Base-by-base conservation (phyloP, 768 basidiomycete genomes). In the Suillus decipiens region DNA sequence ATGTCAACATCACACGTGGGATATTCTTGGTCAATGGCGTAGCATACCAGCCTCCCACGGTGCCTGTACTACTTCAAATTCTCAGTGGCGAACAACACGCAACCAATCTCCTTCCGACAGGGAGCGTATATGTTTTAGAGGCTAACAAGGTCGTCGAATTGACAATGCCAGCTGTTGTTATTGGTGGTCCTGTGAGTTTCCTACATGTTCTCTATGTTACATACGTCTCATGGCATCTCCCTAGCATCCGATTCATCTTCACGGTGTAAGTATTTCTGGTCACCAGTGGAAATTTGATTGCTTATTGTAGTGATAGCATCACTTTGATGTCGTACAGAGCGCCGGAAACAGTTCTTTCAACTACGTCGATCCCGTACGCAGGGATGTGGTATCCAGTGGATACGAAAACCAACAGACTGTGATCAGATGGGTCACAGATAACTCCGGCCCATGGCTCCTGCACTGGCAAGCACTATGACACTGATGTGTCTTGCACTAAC, bases 361-460 rank as follows among this genome's bases (percentile, higher is more conserved):
- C 68, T 75, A 68, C 36, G 63, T 66, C 12, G 72, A 75, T 61
- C 75, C 75, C 0, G 65, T 71, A 10, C 62, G 54, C 47, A 69
- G 74, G 22, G 74, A 75, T 43, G 58, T 59, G 5, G 61, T 62
- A 33, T 62, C 61, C 19, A 8, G 19, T 9, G 61, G 61, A 19
- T 4, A 24, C 47, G 73, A 65, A 51, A 75, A 72, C 1, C 76
- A 77, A 63, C 78, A 77, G 60, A 78, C 80, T n/a, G 80, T 80
- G 0, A 78, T 87, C 62, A 76, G 85, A 1, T 85, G 85, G 69
- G 71, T 68, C 1, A 84, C 84, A 1, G 79, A 84, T 57, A 84
- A 84, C 62, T 69, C 83, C 41, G 84, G 84, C 3, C 81, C 81
- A 5, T 84, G 81, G 82, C 74, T 82, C 57, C 63, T 84, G 33